These are phyloP conservation scores for Chytridium lagenaria DNA, from an alignment of 371 early-diverging fungal species.

Conservation along the genomic window DNA sequence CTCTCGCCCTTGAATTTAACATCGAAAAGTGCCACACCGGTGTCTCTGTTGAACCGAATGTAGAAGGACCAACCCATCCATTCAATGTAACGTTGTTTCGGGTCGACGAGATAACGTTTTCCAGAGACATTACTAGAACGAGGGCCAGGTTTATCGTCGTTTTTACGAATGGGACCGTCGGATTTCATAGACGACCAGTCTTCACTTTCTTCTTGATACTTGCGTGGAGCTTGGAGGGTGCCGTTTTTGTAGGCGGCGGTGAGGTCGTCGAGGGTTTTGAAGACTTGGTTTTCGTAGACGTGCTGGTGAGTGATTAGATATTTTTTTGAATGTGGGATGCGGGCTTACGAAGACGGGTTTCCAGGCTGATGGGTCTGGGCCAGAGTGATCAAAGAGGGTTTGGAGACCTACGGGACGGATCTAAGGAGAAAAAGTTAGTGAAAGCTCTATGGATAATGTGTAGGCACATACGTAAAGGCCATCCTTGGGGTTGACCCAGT, in stretches of 20 bases:
- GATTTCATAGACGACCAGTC: constrained; percentile 11
- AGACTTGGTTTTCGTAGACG: constrained; percentile 14
- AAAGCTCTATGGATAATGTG: background rate
- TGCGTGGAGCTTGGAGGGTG: background rate
- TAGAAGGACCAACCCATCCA: constrained; percentile 17
- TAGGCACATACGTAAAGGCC: constrained; percentile 9
- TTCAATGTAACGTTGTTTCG: background rate
- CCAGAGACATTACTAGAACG: background rate
- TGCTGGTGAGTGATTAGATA: background rate
- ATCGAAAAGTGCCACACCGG: constrained; percentile 24
- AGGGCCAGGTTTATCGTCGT: background rate
- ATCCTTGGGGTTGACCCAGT: constrained; percentile 1
- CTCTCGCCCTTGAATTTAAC: constrained; percentile 22
- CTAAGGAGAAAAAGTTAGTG: background rate
- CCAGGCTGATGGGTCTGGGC: constrained; percentile 2
- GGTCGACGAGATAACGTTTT: background rate
- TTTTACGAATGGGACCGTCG: background rate
- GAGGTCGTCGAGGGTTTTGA: background rate
- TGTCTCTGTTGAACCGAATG: constrained; percentile 1
- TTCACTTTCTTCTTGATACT: background rate
- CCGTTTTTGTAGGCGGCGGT: background rate
- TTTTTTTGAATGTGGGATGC: background rate
- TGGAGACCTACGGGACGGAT: constrained; percentile 19
- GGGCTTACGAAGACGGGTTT: background rate
- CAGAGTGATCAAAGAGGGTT: background rate